Evolutionary conservation across 2,329 filamentous ascomycete species (phyloP).

Genomic region (Eutypa lata): DNA sequence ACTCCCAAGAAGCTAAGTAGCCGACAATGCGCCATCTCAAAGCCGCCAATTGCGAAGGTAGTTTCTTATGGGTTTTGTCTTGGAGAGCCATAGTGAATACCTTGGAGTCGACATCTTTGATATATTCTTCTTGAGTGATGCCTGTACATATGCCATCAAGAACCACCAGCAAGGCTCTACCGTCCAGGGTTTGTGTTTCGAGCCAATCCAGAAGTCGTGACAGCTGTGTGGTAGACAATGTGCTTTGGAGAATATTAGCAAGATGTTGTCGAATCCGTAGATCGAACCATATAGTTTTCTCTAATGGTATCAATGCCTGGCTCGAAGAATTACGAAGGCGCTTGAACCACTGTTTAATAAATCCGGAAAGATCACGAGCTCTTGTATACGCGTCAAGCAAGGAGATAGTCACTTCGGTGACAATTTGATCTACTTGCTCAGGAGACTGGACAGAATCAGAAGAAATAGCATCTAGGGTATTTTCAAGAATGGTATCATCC

Average conservation of each 20-base stretch:
- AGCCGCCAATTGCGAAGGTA: slow-evolving; percentile 19
- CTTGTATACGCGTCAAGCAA: slow-evolving; percentile 38
- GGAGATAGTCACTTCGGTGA: slow-evolving; percentile 33
- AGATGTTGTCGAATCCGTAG: slow-evolving; percentile 21
- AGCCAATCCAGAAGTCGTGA: slow-evolving; percentile 33
- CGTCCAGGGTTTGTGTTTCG: slow-evolving; percentile 16
- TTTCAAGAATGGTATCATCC: slow-evolving; percentile 26
- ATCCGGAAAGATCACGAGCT: slow-evolving; percentile 36
- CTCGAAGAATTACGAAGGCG: slow-evolving; percentile 16
- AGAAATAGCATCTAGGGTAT: slow-evolving; percentile 31
- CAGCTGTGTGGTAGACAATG: slow-evolving; percentile 35
- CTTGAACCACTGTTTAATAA: slow-evolving; percentile 35
- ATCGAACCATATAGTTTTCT: slow-evolving; percentile 25
- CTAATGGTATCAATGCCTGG: slow-evolving; percentile 5
- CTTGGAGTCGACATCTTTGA: slow-evolving; percentile 26
- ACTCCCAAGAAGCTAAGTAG: slow-evolving; percentile 23
- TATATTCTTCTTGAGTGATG: slow-evolving; percentile 30
- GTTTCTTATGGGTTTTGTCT: slow-evolving; percentile 13
- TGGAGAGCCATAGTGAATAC: slow-evolving; percentile 30
- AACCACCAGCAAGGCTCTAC: slow-evolving; percentile 31
- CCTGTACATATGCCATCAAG: slow-evolving; percentile 35
- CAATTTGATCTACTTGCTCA: slow-evolving; percentile 22
- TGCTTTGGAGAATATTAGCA: slow-evolving; percentile 30
- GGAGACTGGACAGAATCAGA: slow-evolving; percentile 15
- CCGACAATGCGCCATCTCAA: slow-evolving; percentile 28